phyloP scores from a whole-genome alignment of 768 basidiomycete species.

The Suillus tomentosus region DNA sequence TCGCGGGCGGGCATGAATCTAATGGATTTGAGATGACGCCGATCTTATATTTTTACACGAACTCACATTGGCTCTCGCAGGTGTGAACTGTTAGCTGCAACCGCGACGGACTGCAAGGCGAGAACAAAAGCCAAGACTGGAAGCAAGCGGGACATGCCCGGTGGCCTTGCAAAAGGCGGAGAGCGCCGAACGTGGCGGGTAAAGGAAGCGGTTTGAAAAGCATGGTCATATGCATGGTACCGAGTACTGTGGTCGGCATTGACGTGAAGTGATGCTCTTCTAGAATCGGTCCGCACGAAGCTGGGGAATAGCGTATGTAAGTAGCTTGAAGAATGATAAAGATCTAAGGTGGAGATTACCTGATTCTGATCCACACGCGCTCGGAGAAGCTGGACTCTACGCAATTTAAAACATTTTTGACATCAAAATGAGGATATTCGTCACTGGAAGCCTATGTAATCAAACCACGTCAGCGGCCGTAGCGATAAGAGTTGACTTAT shows the following conservation, averaged over 20 bases:
- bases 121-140: constrained; percentile 10
- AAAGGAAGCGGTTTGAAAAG: neutral
- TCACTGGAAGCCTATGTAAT: too few species aligned
- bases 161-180: neutral
- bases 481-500: too few species aligned
- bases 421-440: too few species aligned
- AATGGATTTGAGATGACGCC: neutral
- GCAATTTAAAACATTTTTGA: too few species aligned
- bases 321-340: too few species aligned
- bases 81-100: neutral
- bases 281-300: too few species aligned
- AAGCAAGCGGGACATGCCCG: constrained; percentile 4
- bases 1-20: neutral
- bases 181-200: neutral
- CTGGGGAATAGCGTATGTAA: too few species aligned
- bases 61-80: constrained; percentile 11
- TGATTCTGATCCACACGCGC: too few species aligned
- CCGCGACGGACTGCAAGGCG: constrained; percentile 2
- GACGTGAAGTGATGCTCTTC: neutral
- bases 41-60: neutral
- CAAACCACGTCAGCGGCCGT: too few species aligned
- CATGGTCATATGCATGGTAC: neutral
- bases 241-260: neutral
- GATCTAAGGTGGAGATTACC: too few species aligned
- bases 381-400: too few species aligned